Evolutionary conservation across 352 stramenopile genomes (phyloP).

Genomic region (Pythium coloratum): DNA sequence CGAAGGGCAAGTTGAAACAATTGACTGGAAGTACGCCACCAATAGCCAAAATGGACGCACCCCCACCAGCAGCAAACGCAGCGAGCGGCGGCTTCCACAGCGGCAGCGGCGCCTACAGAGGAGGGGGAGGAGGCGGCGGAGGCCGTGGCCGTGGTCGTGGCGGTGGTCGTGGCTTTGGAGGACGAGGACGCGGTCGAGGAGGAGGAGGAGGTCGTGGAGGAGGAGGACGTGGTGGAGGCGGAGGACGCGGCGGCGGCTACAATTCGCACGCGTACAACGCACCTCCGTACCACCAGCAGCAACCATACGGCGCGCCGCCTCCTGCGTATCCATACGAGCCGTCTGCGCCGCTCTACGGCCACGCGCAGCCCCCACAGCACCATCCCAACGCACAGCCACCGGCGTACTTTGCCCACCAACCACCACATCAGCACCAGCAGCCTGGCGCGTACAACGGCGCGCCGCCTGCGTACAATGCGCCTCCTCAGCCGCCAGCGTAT

Average conservation of each 20-base stretch:
- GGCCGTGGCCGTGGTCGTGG: constrained; percentile 34
- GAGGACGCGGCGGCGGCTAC: not conserved
- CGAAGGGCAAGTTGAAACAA: constrained; percentile 28
- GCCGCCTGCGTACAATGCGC: not conserved
- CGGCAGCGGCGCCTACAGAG: constrained; percentile 28
- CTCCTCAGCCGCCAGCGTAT: not conserved
- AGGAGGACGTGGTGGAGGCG: not conserved
- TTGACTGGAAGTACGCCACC: constrained; percentile 19
- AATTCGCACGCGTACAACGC: constrained; percentile 7
- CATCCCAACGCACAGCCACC: constrained; percentile 4
- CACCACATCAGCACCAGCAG: not conserved
- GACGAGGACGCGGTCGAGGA: constrained; percentile 34
- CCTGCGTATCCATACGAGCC: constrained; percentile 16
- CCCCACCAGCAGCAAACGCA: not conserved
- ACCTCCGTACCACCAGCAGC: constrained; percentile 7
- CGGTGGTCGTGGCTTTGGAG: constrained; percentile 24
- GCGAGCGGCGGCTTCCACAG: constrained; percentile 34
- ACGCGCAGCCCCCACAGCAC: constrained; percentile 9
- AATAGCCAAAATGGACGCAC: constrained; percentile 15
- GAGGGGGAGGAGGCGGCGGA: constrained; percentile 29
- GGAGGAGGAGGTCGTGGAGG: constrained; percentile 30
- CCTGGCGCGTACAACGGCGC: not conserved
- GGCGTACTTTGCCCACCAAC: constrained; percentile 4
- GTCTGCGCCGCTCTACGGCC: constrained; percentile 9
- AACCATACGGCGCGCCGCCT: constrained; percentile 1